Evolutionary conservation across 257 asterid species (phyloP).

Genomic region (Lantana camara): DNA sequence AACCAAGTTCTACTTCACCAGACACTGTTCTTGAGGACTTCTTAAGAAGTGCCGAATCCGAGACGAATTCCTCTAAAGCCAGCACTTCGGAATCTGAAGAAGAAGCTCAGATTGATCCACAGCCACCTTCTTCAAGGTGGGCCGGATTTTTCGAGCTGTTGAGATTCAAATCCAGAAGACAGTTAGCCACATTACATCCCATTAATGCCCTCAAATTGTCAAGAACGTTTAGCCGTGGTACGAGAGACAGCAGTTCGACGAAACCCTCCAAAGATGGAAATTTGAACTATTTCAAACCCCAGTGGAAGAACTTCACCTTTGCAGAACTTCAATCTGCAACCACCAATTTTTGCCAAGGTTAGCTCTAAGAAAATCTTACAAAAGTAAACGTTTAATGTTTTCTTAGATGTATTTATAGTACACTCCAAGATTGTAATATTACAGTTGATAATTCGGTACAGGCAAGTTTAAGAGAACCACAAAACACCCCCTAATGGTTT

Average conservation of each 20-base stretch:
- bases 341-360: slow-evolving; percentile 52
- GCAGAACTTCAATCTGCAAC: slow-evolving; percentile 63
- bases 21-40: slow-evolving; percentile 68
- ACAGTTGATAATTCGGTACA: too few species aligned
- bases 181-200: slow-evolving; percentile 44
- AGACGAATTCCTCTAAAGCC: slow-evolving; percentile 55
- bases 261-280: slow-evolving; percentile 31
- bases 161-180: slow-evolving; percentile 43
- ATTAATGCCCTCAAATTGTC: slow-evolving; percentile 34
- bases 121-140: slow-evolving; percentile 52
- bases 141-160: slow-evolving; percentile 37
- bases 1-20: slow-evolving; percentile 44
- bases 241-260: slow-evolving; percentile 35
- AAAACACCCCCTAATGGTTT: too few species aligned
- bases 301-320: slow-evolving; percentile 55
- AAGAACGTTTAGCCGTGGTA: slow-evolving; percentile 46
- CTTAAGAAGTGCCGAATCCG: slow-evolving; percentile 53
- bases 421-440: too few species aligned
- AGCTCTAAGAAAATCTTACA: neutral
- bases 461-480: too few species aligned
- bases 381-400: too few species aligned
- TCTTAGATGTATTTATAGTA: too few species aligned
- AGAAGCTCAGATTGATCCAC: slow-evolving; percentile 30
- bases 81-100: slow-evolving; percentile 55
- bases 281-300: slow-evolving; percentile 62